These are phyloP conservation scores for Nigrospora osmanthi DNA, from an alignment of 2,329 filamentous ascomycete species.

Conservation along the genomic window DNA sequence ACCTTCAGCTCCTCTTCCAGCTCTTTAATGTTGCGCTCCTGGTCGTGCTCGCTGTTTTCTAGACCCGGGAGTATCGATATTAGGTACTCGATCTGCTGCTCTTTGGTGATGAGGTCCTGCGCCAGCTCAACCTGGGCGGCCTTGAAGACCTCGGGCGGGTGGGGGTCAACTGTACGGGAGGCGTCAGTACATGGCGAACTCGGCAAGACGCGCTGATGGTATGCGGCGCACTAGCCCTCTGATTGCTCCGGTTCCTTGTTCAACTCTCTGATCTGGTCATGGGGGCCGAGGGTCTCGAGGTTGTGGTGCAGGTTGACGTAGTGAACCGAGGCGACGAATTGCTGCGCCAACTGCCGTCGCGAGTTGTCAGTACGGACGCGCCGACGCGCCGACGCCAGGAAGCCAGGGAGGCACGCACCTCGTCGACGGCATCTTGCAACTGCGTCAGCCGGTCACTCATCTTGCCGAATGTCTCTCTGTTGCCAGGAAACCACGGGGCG, in stretches of 20 bases:
- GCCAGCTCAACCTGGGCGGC: constrained; percentile 65
- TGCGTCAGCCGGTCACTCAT: constrained; percentile 77
- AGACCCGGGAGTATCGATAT: constrained; percentile 70
- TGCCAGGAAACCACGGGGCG: too few relatives aligned
- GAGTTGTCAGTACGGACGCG: constrained; percentile 3
- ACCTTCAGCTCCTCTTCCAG: constrained; percentile 57
- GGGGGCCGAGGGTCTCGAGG: constrained; percentile 48
- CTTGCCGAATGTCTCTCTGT: background rate
- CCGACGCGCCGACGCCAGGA: too few relatives aligned
- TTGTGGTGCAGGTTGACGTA: constrained; percentile 64
- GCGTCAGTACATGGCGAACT: constrained; percentile 4
- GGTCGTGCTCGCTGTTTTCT: constrained; percentile 70
- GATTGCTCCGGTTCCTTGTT: constrained; percentile 45
- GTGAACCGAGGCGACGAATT: constrained; percentile 60
- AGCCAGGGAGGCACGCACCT: constrained; percentile 37
- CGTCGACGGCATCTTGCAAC: constrained; percentile 76
- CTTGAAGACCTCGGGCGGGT: constrained; percentile 56
- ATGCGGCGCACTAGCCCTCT: constrained; percentile 32
- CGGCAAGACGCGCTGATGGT: background rate
- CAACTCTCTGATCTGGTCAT: constrained; percentile 50
- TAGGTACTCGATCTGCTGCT: constrained; percentile 74
- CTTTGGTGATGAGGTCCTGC: constrained; percentile 68
- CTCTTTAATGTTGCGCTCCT: constrained; percentile 58
- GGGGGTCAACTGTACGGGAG: constrained; percentile 44
- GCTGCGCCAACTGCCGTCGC: constrained; percentile 49